A percentile compares a stretch with the other conserved stretches of the same genome.
These are phyloP conservation scores for Prinsepia uniflora DNA, from an alignment of 306 rosid species.

Conservation along the genomic window DNA sequence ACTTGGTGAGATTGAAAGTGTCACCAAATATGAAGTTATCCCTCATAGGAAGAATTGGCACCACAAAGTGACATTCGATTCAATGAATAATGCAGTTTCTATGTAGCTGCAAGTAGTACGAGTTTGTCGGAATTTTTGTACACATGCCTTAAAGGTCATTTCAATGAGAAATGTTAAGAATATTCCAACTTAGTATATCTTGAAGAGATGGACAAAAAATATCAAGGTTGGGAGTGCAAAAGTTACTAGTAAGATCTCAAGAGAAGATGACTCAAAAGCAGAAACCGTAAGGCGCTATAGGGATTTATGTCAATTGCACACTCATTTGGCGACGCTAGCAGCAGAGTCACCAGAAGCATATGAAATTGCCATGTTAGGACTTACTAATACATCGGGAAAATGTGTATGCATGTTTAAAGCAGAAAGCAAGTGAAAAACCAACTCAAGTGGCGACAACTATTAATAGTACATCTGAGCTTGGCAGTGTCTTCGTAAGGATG, in stretches of 20 bases:
- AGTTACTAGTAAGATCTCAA: not conserved
- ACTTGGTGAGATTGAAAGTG: not conserved
- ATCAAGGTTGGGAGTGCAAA: not conserved
- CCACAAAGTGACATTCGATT: not conserved
- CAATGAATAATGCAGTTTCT: not conserved
- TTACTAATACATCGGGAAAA: not conserved
- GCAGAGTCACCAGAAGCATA: not conserved
- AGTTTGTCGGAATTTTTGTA: constrained; percentile 1
- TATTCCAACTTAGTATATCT: not conserved
- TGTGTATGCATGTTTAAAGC: not conserved
- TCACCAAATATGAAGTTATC: not conserved
- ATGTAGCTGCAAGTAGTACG: not conserved
- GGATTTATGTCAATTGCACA: not conserved
- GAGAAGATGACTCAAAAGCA: not conserved
- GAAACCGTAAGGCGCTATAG: not conserved
- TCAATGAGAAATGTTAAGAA: not conserved
- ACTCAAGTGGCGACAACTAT: not conserved
- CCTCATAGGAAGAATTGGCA: not conserved
- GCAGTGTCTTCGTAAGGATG: not conserved
- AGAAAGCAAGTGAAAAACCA: not conserved
- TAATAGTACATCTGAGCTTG: not conserved
- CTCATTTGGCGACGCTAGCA: not conserved
- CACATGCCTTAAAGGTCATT: not conserved
- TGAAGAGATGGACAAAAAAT: not conserved
- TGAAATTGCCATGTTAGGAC: not conserved